Base-by-base conservation (phyloP, 768 basidiomycete genomes). In the Tephrocybe sp. region DNA sequence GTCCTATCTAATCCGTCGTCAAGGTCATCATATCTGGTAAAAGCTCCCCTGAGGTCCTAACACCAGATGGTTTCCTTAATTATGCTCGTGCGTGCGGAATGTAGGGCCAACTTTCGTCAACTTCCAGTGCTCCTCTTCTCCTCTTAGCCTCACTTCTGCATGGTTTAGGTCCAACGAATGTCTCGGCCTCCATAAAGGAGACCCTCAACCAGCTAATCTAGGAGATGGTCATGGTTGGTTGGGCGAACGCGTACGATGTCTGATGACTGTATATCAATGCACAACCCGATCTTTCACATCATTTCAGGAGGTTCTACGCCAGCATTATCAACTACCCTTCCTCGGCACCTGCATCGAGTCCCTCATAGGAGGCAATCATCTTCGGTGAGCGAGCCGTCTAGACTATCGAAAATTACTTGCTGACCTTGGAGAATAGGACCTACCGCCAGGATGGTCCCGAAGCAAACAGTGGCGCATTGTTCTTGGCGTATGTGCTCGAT, bases 311-410 rank as follows among this genome's bases (percentile, higher is more conserved):
- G 85, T 85, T 21, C 73, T 90, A 4, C 73, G 89, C 28, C 83
- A 80, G 73, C 77, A 88, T 56, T 91, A 80, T 60, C 77, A 77
- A 3, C 75, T 89, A 55, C 77, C 77, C 1, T 70, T 78, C n/a
- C 60, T 88, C 18, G 89, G 89, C 0, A 85, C 87, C 4, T 90
- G 89, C 63, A 57, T 78, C 47, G 86, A 91, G 62, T 81, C 80
- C 10, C 72, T 89, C 40, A 58, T 83, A 32, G 88, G 88, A 4
- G 89, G 88, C 7, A 75, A 82, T 58, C 87, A 89, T 61, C 68
- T 86, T 53, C 75, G 87, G 45, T 88, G 80, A 17, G 50, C 47
- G 24, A 47, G 53, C 3, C 26, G 6, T 23, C n/a, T 8, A 18
- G 18, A 8, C 34, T 36, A 20, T 5, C 18, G 18, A 18, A 18